A percentile compares a stretch with the other conserved stretches of the same genome.
Evolutionary conservation across 352 stramenopile species (phyloP).

Genomic region (Phytophthora syringae): DNA sequence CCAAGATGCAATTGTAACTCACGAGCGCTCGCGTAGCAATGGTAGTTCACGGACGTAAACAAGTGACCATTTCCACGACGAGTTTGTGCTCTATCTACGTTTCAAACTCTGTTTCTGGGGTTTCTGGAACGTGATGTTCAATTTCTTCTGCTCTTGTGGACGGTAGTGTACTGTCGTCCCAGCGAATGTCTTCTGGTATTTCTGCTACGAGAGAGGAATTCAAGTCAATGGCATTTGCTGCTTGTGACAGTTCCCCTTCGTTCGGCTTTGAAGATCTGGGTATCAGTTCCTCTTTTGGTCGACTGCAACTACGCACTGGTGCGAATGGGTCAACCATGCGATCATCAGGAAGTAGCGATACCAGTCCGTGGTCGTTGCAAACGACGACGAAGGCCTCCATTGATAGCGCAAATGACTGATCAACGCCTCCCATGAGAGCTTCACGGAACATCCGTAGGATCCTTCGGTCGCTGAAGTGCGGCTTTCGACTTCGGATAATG

Average conservation of each 20-base stretch:
- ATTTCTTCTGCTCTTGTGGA: constrained; percentile 57
- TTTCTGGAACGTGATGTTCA: constrained; percentile 15
- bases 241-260: neutral
- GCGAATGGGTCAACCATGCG: constrained; percentile 61
- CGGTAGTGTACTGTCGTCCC: neutral
- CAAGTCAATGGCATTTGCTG: neutral
- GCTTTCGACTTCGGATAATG: constrained; percentile 63
- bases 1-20: neutral
- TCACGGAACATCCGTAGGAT: constrained; percentile 84
- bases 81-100: neutral
- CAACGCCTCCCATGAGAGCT: constrained; percentile 58
- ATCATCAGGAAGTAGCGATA: constrained; percentile 68
- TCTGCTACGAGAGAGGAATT: constrained; percentile 3
- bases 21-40: constrained; percentile 11
- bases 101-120: constrained; percentile 3
- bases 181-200: constrained; percentile 49
- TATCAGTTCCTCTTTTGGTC: neutral
- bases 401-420: constrained; percentile 79
- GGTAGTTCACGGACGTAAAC: constrained; percentile 5
- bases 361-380: constrained; percentile 75
- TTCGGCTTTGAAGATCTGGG: neutral
- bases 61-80: too few relatives aligned
- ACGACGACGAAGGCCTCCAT: constrained; percentile 75
- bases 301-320: neutral
- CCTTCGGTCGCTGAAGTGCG: constrained; percentile 69